These are phyloP conservation scores for Glebionis coronaria DNA, from an alignment of 129 eudicot genomes.

Conservation along the genomic window DNA sequence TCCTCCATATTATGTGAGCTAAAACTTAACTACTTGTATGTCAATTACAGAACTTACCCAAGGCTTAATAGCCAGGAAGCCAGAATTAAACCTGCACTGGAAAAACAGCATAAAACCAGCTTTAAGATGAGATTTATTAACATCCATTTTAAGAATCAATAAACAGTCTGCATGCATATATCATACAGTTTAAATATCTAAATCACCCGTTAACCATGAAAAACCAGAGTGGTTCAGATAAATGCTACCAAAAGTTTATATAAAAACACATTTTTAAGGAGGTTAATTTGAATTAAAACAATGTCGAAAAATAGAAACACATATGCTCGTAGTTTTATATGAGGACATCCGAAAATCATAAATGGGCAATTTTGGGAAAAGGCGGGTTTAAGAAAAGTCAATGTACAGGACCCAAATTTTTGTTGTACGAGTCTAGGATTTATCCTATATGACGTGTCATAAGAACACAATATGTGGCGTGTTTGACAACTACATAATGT, in stretches of 20 bases:
- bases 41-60: constrained; percentile 46
- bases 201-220: background rate
- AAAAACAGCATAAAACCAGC: constrained; percentile 30
- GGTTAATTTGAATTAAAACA: background rate
- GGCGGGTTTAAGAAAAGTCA: too few species aligned
- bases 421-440: too few species aligned
- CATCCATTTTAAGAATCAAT: background rate
- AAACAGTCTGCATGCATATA: background rate
- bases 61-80: constrained; percentile 92
- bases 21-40: background rate
- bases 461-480: background rate
- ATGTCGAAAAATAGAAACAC: too few species aligned
- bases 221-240: constrained; percentile 4
- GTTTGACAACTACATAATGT: background rate
- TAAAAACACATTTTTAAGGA: too few species aligned
- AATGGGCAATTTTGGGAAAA: too few species aligned
- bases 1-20: background rate
- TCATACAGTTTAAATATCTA: constrained; percentile 4
- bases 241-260: background rate
- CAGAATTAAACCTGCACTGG: constrained; percentile 97
- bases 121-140: constrained; percentile 19
- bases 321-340: too few species aligned
- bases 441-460: too few species aligned
- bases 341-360: too few species aligned
- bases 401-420: too few species aligned